Base-by-base conservation (phyloP, 2,329 filamentous ascomycete species). In the Sphaerulina musiva region DNA sequence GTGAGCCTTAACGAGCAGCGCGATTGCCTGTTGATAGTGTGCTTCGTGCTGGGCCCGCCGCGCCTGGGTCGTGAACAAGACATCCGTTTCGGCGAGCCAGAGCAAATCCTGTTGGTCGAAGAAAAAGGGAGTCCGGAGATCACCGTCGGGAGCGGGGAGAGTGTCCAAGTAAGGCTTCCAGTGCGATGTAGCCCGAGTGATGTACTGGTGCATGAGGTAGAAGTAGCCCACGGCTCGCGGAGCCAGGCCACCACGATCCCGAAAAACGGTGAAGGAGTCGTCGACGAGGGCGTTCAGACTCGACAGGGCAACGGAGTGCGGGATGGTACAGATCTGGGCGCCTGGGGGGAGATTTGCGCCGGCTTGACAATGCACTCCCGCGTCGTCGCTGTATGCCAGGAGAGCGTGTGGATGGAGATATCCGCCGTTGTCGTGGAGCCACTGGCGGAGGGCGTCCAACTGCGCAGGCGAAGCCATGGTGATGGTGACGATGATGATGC, bases 231-330 rank as follows among this genome's bases (percentile, higher is more conserved):
- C 65, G 12, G 61, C 62, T 49, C 69, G 67, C 8, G 59, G 68
- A 61, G 42, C 55, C 45, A 49, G 59, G 46, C 39, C 66, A 50
- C 39, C 66, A 50, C 48, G 62, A 55, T 45, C 58, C 31, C 54
- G 62, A 53, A 69, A 68, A 8, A 66, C 62, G 0, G 66, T 59
- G 29, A 65, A 69, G 6, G 48, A 53, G 44, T 70, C 66, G 53
- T 70, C 69, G 9, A 70, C 68, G 34, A 70, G 58, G 2, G 68
- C 68, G 53, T 71, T 71, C 29, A 71, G 58, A 48, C 68, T 67
- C 2, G 68, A 71, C 11, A 71, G 56, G 10, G 68, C 62, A 26
- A 70, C 56, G 7, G 62, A 59, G 44, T 70, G 68, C 14, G 69
- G 68, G 6, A 67, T 64, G 12, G 59, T 62, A 31, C 62, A 61